A percentile compares a stretch with the other conserved stretches of the same genome.
phyloP scores from a whole-genome alignment of 208 protist genomes.

The Trypanosoma boissoni region DNA sequence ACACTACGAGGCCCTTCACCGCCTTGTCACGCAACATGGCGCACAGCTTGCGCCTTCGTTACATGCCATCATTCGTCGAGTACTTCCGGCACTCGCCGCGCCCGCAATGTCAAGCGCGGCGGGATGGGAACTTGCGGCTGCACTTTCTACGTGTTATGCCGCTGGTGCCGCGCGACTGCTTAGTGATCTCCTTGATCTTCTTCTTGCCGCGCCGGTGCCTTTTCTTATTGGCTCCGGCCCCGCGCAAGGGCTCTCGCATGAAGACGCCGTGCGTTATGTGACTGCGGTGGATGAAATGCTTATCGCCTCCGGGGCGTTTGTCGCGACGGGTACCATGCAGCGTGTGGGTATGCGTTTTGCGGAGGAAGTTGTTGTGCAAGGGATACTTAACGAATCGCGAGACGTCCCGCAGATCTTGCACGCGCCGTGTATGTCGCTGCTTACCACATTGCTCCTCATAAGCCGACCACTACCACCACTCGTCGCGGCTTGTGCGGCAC shows the following conservation, averaged over 20 bases:
- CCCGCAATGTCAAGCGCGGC: slow-evolving; percentile 33
- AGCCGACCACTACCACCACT: slow-evolving; percentile 21
- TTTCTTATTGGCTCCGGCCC: slow-evolving; percentile 61
- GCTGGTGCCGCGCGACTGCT: slow-evolving; percentile 45
- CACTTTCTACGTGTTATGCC: slow-evolving; percentile 52
- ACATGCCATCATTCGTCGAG: slow-evolving; percentile 42
- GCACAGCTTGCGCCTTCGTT: slow-evolving; percentile 58
- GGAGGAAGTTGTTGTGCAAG: slow-evolving; percentile 49
- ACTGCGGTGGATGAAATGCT: slow-evolving; percentile 42
- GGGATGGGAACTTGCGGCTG: slow-evolving; percentile 50
- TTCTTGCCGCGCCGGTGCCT: slow-evolving; percentile 38
- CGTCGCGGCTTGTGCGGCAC: slow-evolving; percentile 22
- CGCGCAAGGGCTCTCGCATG: slow-evolving; percentile 32
- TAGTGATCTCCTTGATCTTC: slow-evolving; percentile 43
- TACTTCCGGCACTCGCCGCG: slow-evolving; percentile 41
- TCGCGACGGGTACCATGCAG: slow-evolving; percentile 39
- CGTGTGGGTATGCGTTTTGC: slow-evolving; percentile 44
- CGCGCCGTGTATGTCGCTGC: slow-evolving; percentile 16
- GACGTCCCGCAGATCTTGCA: neutral
- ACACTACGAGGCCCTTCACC: slow-evolving; percentile 37
- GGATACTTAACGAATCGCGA: slow-evolving; percentile 29
- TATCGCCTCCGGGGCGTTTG: slow-evolving; percentile 34
- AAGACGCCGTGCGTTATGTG: slow-evolving; percentile 29
- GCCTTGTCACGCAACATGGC: slow-evolving; percentile 30
- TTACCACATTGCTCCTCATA: slow-evolving; percentile 22